phyloP scores from a whole-genome alignment of 768 basidiomycete species.

The Sarcodon aspratus region DNA sequence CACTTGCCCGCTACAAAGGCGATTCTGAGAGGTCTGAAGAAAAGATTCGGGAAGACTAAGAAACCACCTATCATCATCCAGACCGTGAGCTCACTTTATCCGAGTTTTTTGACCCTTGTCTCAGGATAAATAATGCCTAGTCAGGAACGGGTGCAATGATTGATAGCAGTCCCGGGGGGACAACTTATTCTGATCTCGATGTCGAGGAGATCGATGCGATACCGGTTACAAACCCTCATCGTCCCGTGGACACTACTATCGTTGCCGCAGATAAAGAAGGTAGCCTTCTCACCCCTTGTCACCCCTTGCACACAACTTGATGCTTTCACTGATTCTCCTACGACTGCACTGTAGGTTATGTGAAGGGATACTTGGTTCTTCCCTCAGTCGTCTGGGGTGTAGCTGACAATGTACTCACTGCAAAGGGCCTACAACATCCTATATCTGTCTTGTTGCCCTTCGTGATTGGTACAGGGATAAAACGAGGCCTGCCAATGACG shows the following conservation, averaged over 20 bases:
- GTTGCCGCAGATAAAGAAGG: constrained; percentile 38
- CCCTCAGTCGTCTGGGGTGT: constrained; percentile 53
- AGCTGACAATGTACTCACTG: constrained; percentile 33
- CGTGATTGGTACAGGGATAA: constrained; percentile 32
- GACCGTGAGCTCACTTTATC: constrained; percentile 30
- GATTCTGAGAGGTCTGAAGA: constrained; percentile 42
- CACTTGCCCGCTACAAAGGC: constrained; percentile 31
- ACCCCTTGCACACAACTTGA: neutral
- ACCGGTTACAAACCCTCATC: constrained; percentile 33
- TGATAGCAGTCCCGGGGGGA: constrained; percentile 31
- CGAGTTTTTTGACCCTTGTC: neutral
- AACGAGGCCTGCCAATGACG: constrained; percentile 38
- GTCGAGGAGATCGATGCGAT: constrained; percentile 30
- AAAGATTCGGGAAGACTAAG: constrained; percentile 28
- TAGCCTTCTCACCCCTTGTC: constrained; percentile 5
- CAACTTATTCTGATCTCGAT: constrained; percentile 39
- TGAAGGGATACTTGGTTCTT: constrained; percentile 38
- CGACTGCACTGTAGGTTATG: constrained; percentile 25
- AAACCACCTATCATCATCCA: constrained; percentile 42
- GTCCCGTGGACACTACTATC: constrained; percentile 37
- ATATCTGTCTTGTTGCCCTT: constrained; percentile 41
- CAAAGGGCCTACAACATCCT: constrained; percentile 39
- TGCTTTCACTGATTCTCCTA: constrained; percentile 2
- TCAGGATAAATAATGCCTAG: neutral
- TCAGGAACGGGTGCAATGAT: constrained; percentile 24